Evolutionary conservation across 179 eudicot genomes (phyloP).

Genomic region (Pouteria campechiana): DNA sequence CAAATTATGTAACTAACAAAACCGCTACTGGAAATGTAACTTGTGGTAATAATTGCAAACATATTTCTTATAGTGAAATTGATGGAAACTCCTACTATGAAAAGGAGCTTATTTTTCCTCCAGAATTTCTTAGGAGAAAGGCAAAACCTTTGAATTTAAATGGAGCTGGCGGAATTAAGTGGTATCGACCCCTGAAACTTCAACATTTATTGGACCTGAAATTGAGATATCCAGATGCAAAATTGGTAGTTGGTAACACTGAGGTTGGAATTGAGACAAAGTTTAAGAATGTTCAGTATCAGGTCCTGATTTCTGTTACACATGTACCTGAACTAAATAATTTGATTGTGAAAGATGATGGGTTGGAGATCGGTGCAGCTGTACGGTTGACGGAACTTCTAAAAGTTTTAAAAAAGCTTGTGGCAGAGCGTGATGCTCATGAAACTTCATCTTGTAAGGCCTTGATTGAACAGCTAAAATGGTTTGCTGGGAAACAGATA

Average conservation of each 20-base stretch:
- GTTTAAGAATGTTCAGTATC: constrained; percentile 68
- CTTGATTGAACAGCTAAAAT: constrained; percentile 75
- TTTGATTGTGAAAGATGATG: constrained; percentile 51
- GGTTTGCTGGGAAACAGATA: constrained; percentile 99
- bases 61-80: constrained; percentile 52
- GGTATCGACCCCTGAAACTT: constrained; percentile 74
- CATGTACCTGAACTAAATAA: constrained; percentile 75
- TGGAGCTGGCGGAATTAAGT: constrained; percentile 72
- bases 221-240: constrained; percentile 68
- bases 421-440: constrained; percentile 40
- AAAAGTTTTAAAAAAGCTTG: constrained; percentile 27
- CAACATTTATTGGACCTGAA: constrained; percentile 75
- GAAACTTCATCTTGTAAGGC: constrained; percentile 73
- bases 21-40: constrained; percentile 6
- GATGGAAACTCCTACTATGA: constrained; percentile 68
- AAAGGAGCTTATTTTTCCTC: constrained; percentile 92
- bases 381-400: constrained; percentile 68
- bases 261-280: constrained; percentile 96
- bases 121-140: constrained; percentile 64
- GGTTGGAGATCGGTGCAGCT: constrained; percentile 90
- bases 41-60: constrained; percentile 22
- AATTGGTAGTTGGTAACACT: constrained; percentile 76
- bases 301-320: constrained; percentile 62
- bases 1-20: constrained; percentile 17
- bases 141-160: constrained; percentile 38